Percentiles rank a stretch among this genome's conserved stretches.
phyloP scores from a whole-genome alignment of 2,329 filamentous ascomycete genomes.

The Colletotrichum abscissum region DNA sequence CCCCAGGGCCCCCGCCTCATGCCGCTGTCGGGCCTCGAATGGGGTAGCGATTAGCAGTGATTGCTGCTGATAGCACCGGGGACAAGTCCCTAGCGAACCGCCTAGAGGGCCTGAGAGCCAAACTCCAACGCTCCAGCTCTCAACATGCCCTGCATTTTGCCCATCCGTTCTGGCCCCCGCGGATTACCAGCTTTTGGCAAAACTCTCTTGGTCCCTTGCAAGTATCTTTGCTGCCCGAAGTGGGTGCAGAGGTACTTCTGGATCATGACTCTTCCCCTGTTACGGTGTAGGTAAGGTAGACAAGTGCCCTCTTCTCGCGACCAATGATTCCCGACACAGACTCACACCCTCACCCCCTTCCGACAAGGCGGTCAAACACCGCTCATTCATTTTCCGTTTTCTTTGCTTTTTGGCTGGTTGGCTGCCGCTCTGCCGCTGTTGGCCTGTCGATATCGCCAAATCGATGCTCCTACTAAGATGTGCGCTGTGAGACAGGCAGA shows the following conservation, averaged over 20 bases:
- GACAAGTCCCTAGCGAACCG: neutral
- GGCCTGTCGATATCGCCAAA: neutral
- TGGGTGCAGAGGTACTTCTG: neutral
- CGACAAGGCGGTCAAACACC: constrained; percentile 36
- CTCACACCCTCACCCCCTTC: constrained; percentile 7
- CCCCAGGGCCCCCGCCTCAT: neutral
- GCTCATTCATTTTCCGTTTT: constrained; percentile 33
- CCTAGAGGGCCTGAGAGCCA: constrained; percentile 9
- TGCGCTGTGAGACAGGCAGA: neutral
- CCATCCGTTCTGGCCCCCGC: neutral
- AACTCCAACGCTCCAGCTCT: too few species aligned
- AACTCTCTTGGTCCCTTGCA: neutral
- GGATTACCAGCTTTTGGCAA: neutral
- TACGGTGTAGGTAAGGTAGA: too few species aligned
- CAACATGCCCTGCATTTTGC: too few species aligned
- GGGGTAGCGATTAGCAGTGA: neutral
- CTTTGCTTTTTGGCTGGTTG: neutral
- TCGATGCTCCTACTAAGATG: neutral
- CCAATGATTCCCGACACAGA: constrained; percentile 32
- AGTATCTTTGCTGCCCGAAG: neutral
- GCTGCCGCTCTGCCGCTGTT: constrained; percentile 10
- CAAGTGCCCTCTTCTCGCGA: neutral
- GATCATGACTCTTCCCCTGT: neutral
- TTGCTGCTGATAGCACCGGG: neutral
- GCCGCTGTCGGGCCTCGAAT: constrained; percentile 4